These are phyloP conservation scores for Geopyxis carbonaria DNA, from an alignment of 495 filamentous ascomycete species.

Conservation along the genomic window DNA sequence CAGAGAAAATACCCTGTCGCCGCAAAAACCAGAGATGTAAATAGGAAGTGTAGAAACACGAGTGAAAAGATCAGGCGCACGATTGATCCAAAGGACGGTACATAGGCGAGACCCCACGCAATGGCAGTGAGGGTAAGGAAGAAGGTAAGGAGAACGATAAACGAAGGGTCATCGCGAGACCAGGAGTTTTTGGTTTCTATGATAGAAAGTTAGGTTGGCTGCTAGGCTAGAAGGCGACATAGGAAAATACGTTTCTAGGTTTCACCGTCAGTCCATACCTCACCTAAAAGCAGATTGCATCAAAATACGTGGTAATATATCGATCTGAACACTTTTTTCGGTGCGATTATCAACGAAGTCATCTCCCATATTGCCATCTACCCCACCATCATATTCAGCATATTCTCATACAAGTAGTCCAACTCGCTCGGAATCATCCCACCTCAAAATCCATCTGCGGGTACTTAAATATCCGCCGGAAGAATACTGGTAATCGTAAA, in stretches of 20 bases:
- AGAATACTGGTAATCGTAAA: slow-evolving; percentile 21
- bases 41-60: slow-evolving; percentile 51
- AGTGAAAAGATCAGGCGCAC: slow-evolving; percentile 46
- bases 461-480: slow-evolving; percentile 41
- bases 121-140: slow-evolving; percentile 57
- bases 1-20: slow-evolving; percentile 48
- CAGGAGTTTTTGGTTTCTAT: slow-evolving; percentile 63
- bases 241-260: slow-evolving; percentile 40
- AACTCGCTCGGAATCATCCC: not conserved
- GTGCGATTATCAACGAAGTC: slow-evolving; percentile 53
- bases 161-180: slow-evolving; percentile 59
- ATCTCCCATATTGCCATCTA: slow-evolving; percentile 58
- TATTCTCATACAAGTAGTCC: not conserved
- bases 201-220: slow-evolving; percentile 10
- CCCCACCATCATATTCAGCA: slow-evolving; percentile 7
- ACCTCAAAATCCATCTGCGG: slow-evolving; percentile 58
- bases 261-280: slow-evolving; percentile 6
- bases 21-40: slow-evolving; percentile 41
- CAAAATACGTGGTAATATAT: slow-evolving; percentile 57
- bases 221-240: not conserved
- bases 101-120: slow-evolving; percentile 58
- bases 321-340: slow-evolving; percentile 60
- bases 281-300: not conserved
- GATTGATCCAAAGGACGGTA: slow-evolving; percentile 36
- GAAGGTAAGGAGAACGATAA: slow-evolving; percentile 59